Conservation (phyloP, 1,139 yeast species). For the Yamadazyma spencermartinsiae region DNA sequence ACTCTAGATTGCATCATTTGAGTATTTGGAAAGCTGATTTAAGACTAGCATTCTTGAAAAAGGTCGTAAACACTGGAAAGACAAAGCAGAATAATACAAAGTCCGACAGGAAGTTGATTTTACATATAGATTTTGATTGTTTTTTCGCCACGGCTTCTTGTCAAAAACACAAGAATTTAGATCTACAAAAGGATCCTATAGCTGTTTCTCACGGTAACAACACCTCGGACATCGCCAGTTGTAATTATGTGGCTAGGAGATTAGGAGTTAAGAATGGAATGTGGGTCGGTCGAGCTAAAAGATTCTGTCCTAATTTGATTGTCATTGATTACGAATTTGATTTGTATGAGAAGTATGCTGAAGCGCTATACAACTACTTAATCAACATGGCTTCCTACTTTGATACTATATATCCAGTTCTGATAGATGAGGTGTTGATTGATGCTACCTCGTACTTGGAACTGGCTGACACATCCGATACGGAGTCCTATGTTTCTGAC, state of each 20-base stretch:
- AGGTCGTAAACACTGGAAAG: conserved; percentile 26
- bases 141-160: conserved; percentile 90
- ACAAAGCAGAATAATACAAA: conserved; percentile 5
- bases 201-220: conserved; percentile 83
- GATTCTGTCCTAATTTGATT: conserved; percentile 63
- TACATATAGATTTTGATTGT: conserved; percentile 92
- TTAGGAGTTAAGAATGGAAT: conserved; percentile 81
- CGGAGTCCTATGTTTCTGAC: conserved; percentile 8
- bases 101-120: conserved; percentile 34
- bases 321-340: conserved; percentile 73
- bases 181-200: conserved; percentile 61
- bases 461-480: background rate
- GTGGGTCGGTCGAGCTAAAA: conserved; percentile 75
- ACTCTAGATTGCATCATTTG: conserved; percentile 84
- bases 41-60: conserved; percentile 55
- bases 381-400: conserved; percentile 41
- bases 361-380: conserved; percentile 56
- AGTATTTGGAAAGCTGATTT: conserved; percentile 85
- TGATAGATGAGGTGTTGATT: conserved; percentile 85
- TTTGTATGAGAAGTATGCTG: conserved; percentile 56
- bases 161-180: conserved; percentile 53
- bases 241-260: conserved; percentile 81
- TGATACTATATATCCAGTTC: conserved; percentile 75
- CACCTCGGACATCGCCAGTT: conserved; percentile 82
- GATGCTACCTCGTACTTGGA: conserved; percentile 51